Evolutionary conservation across 306 rosid species (phyloP).

Genomic region (Citrullus colocynthis): DNA sequence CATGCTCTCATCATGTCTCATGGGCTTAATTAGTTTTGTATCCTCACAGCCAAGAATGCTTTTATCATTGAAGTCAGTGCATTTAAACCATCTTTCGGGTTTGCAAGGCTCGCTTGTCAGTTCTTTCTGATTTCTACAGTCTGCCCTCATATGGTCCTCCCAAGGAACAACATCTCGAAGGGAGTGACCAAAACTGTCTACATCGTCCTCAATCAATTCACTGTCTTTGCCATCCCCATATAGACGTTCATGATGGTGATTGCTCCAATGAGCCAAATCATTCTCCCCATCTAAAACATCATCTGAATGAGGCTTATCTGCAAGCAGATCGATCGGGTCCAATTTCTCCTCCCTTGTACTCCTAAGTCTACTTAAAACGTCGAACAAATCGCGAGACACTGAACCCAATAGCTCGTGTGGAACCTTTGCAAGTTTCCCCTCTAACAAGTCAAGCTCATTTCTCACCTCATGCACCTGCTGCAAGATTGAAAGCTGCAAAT

Average conservation of each 20-base stretch:
- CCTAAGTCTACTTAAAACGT: conserved; percentile 67
- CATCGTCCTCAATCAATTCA: conserved; percentile 88
- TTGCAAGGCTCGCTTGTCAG: conserved; percentile 62
- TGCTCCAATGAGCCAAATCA: conserved; percentile 93
- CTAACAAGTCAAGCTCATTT: conserved; percentile 67
- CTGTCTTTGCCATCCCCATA: conserved; percentile 77
- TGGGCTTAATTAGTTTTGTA: conserved; percentile 78
- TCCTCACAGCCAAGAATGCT: conserved; percentile 92
- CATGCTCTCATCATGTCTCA: conserved; percentile 67
- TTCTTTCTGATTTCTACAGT: conserved; percentile 66
- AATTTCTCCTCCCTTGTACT: conserved; percentile 43
- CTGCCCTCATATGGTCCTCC: conserved; percentile 92
- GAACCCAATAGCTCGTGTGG: conserved; percentile 58
- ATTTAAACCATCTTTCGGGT: conserved; percentile 92
- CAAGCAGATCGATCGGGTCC: conserved; percentile 53
- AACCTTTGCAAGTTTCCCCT: conserved; percentile 52
- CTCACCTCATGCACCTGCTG: conserved; percentile 86
- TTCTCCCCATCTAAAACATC: conserved; percentile 83
- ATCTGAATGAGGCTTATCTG: conserved; percentile 49
- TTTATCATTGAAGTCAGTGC: conserved; percentile 76
- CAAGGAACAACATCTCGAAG: conserved; percentile 80
- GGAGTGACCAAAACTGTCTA: conserved; percentile 81
- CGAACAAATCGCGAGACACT: conserved; percentile 65
- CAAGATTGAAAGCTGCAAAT: conserved; percentile 59
- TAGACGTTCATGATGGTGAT: conserved; percentile 63